These are phyloP conservation scores for Pythium biforme DNA, from an alignment of 352 stramenopile genomes.

Conservation along the genomic window DNA sequence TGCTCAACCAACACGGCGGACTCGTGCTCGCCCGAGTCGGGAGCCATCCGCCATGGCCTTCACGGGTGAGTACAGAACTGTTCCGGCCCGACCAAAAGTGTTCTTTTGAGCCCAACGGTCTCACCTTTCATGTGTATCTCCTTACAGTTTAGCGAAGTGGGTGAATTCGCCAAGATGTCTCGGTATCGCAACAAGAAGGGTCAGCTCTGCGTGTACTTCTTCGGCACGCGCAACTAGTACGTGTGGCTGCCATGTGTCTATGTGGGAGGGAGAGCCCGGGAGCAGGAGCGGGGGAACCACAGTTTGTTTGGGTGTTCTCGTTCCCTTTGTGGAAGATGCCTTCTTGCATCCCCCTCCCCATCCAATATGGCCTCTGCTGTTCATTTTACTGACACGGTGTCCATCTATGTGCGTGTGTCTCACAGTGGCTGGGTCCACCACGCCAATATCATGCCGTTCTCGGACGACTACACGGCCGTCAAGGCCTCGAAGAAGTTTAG, in stretches of 20 bases:
- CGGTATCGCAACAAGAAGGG: slow-evolving; percentile 72
- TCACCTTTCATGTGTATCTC: background rate
- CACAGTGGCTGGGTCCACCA: slow-evolving; percentile 76
- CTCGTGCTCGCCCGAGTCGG: slow-evolving; percentile 77
- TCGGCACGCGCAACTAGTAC: slow-evolving; percentile 86
- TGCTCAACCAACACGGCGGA: slow-evolving; percentile 76
- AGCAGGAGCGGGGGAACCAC: background rate
- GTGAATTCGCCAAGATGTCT: slow-evolving; percentile 81
- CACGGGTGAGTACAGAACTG: slow-evolving; percentile 41
- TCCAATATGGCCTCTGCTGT: too few species aligned
- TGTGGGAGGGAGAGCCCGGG: too few species aligned
- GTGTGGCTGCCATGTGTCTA: slow-evolving; percentile 16
- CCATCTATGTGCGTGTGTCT: background rate
- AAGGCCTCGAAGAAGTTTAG: slow-evolving; percentile 77
- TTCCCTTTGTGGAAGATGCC: background rate
- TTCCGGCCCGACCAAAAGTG: background rate
- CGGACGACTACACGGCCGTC: slow-evolving; percentile 54
- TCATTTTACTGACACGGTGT: background rate
- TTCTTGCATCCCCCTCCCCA: too few species aligned
- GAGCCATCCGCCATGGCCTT: slow-evolving; percentile 81
- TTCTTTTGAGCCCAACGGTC: background rate
- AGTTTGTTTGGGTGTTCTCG: background rate
- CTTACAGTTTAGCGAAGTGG: slow-evolving; percentile 72
- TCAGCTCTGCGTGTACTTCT: slow-evolving; percentile 85
- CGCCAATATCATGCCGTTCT: slow-evolving; percentile 67